Evolutionary conservation across 176 grass and related monocot genomes (phyloP).

Genomic region (Thinopyrum elongatum): DNA sequence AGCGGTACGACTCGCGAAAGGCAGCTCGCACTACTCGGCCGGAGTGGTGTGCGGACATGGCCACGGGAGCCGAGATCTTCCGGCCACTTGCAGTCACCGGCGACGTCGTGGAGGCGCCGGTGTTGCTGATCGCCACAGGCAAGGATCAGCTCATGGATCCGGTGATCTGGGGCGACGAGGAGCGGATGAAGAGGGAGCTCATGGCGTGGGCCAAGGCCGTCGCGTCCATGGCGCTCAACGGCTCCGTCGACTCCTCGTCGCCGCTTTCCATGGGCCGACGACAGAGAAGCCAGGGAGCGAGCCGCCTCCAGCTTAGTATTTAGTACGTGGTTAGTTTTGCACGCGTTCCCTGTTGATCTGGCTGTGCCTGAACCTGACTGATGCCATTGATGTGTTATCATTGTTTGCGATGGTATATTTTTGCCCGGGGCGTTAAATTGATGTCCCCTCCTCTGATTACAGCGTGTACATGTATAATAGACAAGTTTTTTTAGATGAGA

Average conservation of each 20-base stretch:
- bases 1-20: not conserved
- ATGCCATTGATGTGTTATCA: not conserved
- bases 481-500: no score
- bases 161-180: slow-evolving; percentile 42
- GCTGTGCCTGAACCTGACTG: not conserved
- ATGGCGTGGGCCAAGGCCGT: slow-evolving; percentile 67
- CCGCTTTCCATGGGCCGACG: not conserved
- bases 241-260: not conserved
- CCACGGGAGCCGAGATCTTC: not conserved
- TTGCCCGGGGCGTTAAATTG: no score
- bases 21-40: no score
- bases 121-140: not conserved
- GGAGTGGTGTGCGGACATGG: not conserved
- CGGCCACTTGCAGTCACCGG: not conserved
- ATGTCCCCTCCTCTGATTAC: no score
- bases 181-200: slow-evolving; percentile 61
- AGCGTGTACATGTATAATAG: no score
- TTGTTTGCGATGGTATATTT: not conserved
- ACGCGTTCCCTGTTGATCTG: no score
- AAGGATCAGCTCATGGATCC: slow-evolving; percentile 28
- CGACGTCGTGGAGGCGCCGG: not conserved
- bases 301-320: not conserved
- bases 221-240: slow-evolving; percentile 38
- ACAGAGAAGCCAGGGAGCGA: not conserved
- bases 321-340: no score